Conservation (phyloP, 805 yeast species). For the Kluyveromyces dobzhanskii region DNA sequence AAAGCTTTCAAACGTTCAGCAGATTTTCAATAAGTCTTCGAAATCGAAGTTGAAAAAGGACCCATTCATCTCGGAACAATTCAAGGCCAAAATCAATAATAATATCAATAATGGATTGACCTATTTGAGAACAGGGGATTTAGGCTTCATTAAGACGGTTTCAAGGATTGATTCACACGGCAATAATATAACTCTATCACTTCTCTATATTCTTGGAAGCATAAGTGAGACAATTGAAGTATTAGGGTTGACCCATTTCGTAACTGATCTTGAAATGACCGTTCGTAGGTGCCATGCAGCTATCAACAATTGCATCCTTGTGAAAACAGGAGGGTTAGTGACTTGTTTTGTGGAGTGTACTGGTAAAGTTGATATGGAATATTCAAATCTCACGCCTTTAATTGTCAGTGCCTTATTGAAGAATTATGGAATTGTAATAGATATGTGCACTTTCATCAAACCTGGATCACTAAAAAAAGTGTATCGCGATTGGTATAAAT, state of each 20-base stretch:
- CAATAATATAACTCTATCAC: slow-evolving; percentile 47
- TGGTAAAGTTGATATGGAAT: slow-evolving; percentile 35
- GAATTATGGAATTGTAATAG: slow-evolving; percentile 74
- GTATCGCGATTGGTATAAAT: slow-evolving; percentile 67
- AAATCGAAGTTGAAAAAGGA: slow-evolving; percentile 39
- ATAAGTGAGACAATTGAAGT: slow-evolving; percentile 85
- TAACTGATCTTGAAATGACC: slow-evolving; percentile 69
- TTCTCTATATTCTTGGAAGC: slow-evolving; percentile 76
- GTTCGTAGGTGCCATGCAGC: slow-evolving; percentile 43
- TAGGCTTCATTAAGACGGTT: slow-evolving; percentile 83
- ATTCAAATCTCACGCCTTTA: slow-evolving; percentile 72
- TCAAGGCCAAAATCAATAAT: slow-evolving; percentile 49
- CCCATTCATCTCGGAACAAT: slow-evolving; percentile 44
- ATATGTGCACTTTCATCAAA: slow-evolving; percentile 73
- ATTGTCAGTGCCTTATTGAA: slow-evolving; percentile 71
- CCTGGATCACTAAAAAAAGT: slow-evolving; percentile 47
- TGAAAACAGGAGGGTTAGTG: slow-evolving; percentile 74
- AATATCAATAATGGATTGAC: slow-evolving; percentile 55
- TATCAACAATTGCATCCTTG: slow-evolving; percentile 49
- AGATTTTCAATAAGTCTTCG: slow-evolving; percentile 7
- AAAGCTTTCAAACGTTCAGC: neutral
- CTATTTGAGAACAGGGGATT: slow-evolving; percentile 85
- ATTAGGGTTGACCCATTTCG: slow-evolving; percentile 86
- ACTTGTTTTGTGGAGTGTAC: slow-evolving; percentile 65
- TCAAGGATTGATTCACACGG: slow-evolving; percentile 35